Percentiles rank a stretch among this genome's conserved stretches.
Conservation (phyloP, 148 eudicot species). For the Cornus kousa region DNA sequence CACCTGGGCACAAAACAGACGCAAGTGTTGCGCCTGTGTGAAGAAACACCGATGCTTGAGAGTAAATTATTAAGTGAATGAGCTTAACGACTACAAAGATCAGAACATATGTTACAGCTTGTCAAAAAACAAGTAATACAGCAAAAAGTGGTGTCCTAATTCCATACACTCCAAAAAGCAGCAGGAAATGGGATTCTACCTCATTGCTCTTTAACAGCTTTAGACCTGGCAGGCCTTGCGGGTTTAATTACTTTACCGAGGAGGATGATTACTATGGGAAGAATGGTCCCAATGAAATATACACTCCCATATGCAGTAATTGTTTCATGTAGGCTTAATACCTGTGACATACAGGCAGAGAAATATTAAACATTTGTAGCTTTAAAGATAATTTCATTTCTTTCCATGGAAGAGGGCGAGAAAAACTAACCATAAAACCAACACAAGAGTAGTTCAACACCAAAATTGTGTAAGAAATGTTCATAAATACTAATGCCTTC, state of each 20-base stretch:
- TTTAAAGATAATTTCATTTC: not conserved
- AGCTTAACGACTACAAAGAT: not conserved
- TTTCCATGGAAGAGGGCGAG: not conserved
- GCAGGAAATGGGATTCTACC: constrained; percentile 12
- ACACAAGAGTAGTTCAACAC: constrained; percentile 83
- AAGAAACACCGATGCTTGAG: not conserved
- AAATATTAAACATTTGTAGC: constrained; percentile 5
- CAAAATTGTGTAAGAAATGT: constrained; percentile 67
- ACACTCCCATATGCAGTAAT: constrained; percentile 76
- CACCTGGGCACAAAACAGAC: no score
- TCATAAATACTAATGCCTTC: constrained; percentile 42
- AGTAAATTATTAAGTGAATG: not conserved
- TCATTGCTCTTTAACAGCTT: constrained; percentile 70
- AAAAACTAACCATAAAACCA: constrained; percentile 73
- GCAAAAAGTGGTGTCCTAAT: constrained; percentile 2
- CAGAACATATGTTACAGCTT: not conserved
- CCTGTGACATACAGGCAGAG: constrained; percentile 43
- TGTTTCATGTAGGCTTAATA: constrained; percentile 87
- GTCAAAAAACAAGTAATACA: not conserved
- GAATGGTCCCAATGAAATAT: constrained; percentile 70
- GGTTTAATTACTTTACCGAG: constrained; percentile 72
- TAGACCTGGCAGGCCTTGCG: constrained; percentile 63
- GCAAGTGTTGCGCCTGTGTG: no score
- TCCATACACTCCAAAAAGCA: not conserved
- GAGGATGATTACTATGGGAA: constrained; percentile 61